Conservation (phyloP, 2,329 filamentous ascomycete genomes). For the Fusarium camptoceras region DNA sequence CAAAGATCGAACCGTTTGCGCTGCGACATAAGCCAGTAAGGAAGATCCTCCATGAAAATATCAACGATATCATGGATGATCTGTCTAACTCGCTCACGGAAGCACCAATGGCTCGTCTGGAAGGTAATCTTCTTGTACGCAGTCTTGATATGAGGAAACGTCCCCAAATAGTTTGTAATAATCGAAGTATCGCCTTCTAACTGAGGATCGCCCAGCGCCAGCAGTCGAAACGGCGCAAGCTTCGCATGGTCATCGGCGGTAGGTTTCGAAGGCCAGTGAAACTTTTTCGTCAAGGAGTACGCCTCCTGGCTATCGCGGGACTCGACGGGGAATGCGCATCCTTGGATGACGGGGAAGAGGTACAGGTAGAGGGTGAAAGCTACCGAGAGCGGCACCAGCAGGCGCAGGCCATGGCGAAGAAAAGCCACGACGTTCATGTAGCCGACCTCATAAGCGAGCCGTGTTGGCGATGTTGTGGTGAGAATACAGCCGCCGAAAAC, state of each 20-base stretch:
- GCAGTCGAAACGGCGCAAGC: slow-evolving; percentile 82
- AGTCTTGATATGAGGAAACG: slow-evolving; percentile 65
- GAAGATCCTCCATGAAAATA: slow-evolving; percentile 75
- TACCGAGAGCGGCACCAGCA: slow-evolving; percentile 72
- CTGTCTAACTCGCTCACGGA: slow-evolving; percentile 65
- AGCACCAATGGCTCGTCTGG: slow-evolving; percentile 57
- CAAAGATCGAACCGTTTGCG: slow-evolving; percentile 88
- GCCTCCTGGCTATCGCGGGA: slow-evolving; percentile 51
- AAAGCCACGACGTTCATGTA: slow-evolving; percentile 66
- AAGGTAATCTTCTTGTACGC: slow-evolving; percentile 62
- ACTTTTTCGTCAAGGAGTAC: slow-evolving; percentile 53
- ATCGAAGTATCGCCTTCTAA: slow-evolving; percentile 92
- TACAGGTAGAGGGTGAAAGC: slow-evolving; percentile 83
- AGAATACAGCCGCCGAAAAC: slow-evolving; percentile 10
- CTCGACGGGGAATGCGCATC: slow-evolving; percentile 80
- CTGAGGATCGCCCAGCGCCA: slow-evolving; percentile 91
- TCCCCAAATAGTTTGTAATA: slow-evolving; percentile 65
- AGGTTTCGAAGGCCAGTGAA: slow-evolving; percentile 56
- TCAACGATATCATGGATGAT: slow-evolving; percentile 70
- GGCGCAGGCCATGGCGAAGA: slow-evolving; percentile 67
- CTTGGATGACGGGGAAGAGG: slow-evolving; percentile 83
- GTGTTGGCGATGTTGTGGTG: slow-evolving; percentile 10
- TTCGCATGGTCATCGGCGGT: slow-evolving; percentile 41
- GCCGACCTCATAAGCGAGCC: slow-evolving; percentile 52
- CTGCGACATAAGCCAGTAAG: slow-evolving; percentile 71